Base-by-base conservation (phyloP, 2,329 filamentous ascomycete genomes). In the Aureobasidium sp. region DNA sequence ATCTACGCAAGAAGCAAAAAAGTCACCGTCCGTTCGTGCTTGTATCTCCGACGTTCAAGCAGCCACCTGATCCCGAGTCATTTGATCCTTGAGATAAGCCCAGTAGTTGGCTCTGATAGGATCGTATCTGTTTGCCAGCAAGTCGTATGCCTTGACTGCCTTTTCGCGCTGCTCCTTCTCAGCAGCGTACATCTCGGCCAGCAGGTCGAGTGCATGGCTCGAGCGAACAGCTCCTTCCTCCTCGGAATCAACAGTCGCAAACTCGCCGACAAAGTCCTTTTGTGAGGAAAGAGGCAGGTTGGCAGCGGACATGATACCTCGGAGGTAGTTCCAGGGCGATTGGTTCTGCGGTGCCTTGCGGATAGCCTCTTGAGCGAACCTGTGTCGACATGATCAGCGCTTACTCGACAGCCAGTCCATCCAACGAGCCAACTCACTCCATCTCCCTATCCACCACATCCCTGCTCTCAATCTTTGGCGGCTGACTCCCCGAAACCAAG, bases 91-190 rank as follows among this genome's bases (percentile, higher is more conserved):
- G 64, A 80, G 77, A 71, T 86, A 95, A 63, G 87, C 84, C 93
- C 93, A 98, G 71, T 96, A 98, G 59, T 90, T 91, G 59, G 83
- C 84, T 55, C 93, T 78, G 56, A 98, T 85, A 6, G 88, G 88
- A 75, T 98, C 93, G 79, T 90, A 98, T 73, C 84, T 90, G 64
- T 85, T 83, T 42, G 81, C 85, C 63, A 98, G 68, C 57, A 94
- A 73, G 55, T 79, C 79, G 63, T 96, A 70, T 56, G 86, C 89
- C 64, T 81, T 70, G 51, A 76, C 80, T 1, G 90, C 90, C 66
- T 81, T 78, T 16, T 78, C 76, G 59, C 68, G 76, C 45, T 80
- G 75, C 11, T 78, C 78, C 54, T 75, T 64, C 39, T 73, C 68
- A 54, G 70, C 67, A 12, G 70, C 75, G 55, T 82, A 84, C 29